These are phyloP conservation scores for Medicago ruthenica DNA, from an alignment of 306 rosid genomes.

Conservation along the genomic window DNA sequence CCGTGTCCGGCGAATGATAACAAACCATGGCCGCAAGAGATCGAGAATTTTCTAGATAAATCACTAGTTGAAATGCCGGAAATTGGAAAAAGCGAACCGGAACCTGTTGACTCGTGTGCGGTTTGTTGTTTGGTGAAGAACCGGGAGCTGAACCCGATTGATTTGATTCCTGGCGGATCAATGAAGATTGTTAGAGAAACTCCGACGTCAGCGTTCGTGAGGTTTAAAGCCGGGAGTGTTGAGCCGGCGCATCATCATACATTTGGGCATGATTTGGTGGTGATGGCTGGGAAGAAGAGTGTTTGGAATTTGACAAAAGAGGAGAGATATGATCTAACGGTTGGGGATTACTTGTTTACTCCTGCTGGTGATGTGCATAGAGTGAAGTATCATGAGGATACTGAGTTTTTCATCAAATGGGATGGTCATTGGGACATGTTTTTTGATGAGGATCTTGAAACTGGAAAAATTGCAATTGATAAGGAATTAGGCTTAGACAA, in stretches of 20 bases:
- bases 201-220: conserved; percentile 84
- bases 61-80: conserved; percentile 73
- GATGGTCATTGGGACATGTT: conserved; percentile 95
- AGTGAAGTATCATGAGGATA: conserved; percentile 75
- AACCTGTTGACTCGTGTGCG: conserved; percentile 49
- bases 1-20: conserved; percentile 71
- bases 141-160: conserved; percentile 67
- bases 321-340: conserved; percentile 67
- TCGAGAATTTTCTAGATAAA: conserved; percentile 60
- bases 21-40: conserved; percentile 73
- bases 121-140: conserved; percentile 76
- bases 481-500: conserved; percentile 45
- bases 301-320: conserved; percentile 83
- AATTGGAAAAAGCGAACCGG: conserved; percentile 45
- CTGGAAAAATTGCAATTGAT: conserved; percentile 58
- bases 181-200: conserved; percentile 85
- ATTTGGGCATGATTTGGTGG: conserved; percentile 89
- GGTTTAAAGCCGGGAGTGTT: conserved; percentile 81
- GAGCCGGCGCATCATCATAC: conserved; percentile 96
- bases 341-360: conserved; percentile 81
- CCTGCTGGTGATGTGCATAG: conserved; percentile 83
- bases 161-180: conserved; percentile 78
- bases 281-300: conserved; percentile 74
- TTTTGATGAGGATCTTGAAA: conserved; percentile 76
- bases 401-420: conserved; percentile 91